Conservation (phyloP, 176 grass and related monocot genomes). For the Rhynchospora breviuscula region DNA sequence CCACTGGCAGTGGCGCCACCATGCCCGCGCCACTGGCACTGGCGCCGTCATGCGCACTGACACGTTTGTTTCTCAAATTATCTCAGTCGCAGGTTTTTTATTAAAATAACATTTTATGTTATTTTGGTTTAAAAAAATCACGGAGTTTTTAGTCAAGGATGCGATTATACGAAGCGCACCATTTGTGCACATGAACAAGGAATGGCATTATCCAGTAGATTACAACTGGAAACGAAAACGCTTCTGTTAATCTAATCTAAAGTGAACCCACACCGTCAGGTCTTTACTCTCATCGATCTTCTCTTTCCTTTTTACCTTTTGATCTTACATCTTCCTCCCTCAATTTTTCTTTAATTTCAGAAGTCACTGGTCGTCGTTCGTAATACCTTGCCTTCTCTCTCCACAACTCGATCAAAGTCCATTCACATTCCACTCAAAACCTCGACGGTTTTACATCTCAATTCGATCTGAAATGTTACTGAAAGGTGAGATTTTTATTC, state of each 20-base stretch:
- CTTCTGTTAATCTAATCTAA: background rate
- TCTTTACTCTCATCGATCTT: background rate
- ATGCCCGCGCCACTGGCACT: no score
- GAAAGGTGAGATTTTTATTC: background rate
- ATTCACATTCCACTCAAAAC: background rate
- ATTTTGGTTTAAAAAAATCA: no score
- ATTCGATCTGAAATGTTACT: background rate
- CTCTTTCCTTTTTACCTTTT: background rate
- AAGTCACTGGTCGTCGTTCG: background rate
- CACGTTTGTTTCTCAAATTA: no score
- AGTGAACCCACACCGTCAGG: background rate
- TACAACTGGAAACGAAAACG: background rate
- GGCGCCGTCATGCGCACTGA: no score
- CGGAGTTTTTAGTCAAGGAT: background rate
- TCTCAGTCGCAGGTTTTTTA: no score
- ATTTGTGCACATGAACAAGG: background rate
- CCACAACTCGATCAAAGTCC: background rate
- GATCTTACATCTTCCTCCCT: background rate
- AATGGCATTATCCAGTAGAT: background rate
- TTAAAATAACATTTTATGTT: no score
- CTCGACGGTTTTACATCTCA: background rate
- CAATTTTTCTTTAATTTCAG: background rate
- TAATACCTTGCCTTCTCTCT: slow-evolving; percentile 6
- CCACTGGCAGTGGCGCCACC: no score
- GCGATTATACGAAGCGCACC: background rate